A percentile compares a stretch with the other conserved stretches of the same genome.
These are phyloP conservation scores for Symbiodinium natans DNA, from an alignment of 73 alveolate genomes.

Conservation along the genomic window DNA sequence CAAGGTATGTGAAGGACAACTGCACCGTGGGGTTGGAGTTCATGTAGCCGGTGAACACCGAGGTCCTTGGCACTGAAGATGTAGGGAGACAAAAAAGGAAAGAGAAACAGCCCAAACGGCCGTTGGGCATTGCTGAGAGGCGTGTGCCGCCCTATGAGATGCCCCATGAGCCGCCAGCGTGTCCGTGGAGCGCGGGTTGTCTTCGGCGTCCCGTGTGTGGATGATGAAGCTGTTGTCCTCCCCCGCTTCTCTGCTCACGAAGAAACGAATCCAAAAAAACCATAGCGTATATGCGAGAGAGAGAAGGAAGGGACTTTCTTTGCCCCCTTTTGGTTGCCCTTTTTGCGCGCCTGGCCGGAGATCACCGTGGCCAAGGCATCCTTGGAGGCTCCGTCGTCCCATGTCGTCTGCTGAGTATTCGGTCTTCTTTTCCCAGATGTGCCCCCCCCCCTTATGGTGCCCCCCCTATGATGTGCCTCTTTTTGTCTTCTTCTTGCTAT, in stretches of 20 bases:
- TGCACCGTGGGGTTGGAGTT: conserved; percentile 34
- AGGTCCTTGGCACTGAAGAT: background rate
- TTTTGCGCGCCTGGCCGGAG: conserved; percentile 29
- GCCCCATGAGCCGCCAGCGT: conserved; percentile 3
- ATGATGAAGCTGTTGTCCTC: conserved; percentile 58
- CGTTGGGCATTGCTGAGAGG: background rate
- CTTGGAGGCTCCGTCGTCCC: too few relatives aligned
- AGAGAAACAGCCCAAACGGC: background rate
- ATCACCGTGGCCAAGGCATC: conserved; percentile 17
- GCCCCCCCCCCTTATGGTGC: too few relatives aligned
- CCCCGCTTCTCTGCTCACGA: too few relatives aligned
- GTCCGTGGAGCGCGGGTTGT: conserved; percentile 65
- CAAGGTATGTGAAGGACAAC: conserved; percentile 66
- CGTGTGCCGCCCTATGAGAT: background rate
- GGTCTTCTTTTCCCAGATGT: too few relatives aligned
- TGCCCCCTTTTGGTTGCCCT: too few relatives aligned
- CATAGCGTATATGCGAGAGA: background rate
- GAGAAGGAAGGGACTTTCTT: background rate
- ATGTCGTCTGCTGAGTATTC: too few relatives aligned
- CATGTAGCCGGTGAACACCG: conserved; percentile 75
- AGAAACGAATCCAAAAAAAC: background rate
- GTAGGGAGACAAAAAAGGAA: too few relatives aligned
- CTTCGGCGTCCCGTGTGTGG: conserved; percentile 77
- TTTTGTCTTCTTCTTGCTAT: background rate
- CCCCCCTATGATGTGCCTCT: too few relatives aligned